Evolutionary conservation across 257 asterid species (phyloP), one percentile per base, ranked within the genome.

Genomic region (Anisodus acutangulus): DNA sequence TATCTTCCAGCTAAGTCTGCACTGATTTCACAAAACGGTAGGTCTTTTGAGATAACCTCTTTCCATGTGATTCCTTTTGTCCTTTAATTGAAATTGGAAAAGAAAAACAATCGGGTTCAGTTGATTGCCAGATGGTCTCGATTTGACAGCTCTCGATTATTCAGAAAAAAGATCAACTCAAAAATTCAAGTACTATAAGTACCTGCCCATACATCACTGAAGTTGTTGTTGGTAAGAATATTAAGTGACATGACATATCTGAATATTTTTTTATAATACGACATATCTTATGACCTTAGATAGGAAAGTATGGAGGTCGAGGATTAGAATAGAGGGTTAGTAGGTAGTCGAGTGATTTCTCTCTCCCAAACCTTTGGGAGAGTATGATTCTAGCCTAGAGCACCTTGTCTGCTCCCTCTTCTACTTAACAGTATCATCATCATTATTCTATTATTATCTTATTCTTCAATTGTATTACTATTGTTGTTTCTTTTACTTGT

Each of bases 161-260:
- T 22, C 16, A n/a, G 17, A n/a, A 43, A 45, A 71, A 71, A 43
- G 35, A 31, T 45, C 9, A 71, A 71, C 17, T 45, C 5, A n/a
- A n/a, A 43, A 71, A 31, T 45, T 71, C 58, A 71, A 9, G 79
- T n/a, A 43, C 22, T 5, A 5, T 45, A 37, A 71, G 5, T 9
- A 71, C 37, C 3, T n/a, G 37, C n/a, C 17, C 79, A 71, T 71
- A 71, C 57, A 69, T 41, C 54, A 69, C 78, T 39, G 54, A 69
- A 3, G 12, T 26, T 69, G 31, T 26, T 69, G 31, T 17, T 69
- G 78, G 31, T 69, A 69, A 69, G 53, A 39, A 39, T 69, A 16
- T 41, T 69, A 39, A 3, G 31, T 41, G 78, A 69, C 26, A 8
- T 15, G 78, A 66, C 72, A 17, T 62, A 26, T 31, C 68, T 22